A percentile compares a stretch with the other conserved stretches of the same genome.
phyloP scores from a whole-genome alignment of 2,329 filamentous ascomycete species.

The Xylaria multiplex region DNA sequence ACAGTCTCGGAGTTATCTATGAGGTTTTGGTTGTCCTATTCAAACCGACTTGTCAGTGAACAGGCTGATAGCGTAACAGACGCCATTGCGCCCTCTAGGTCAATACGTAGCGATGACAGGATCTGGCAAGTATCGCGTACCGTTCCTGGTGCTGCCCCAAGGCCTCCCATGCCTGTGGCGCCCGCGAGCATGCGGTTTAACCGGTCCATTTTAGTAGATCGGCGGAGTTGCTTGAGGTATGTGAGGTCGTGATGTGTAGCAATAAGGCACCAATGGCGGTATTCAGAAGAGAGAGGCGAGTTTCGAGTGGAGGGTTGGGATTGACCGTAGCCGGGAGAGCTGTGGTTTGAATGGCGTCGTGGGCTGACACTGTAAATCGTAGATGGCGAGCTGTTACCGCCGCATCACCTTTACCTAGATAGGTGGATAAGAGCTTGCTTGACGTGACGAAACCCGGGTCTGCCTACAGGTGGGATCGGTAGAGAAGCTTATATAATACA shows the following conservation, averaged over 20 bases:
- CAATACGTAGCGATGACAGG: not conserved
- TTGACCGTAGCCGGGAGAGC: not conserved
- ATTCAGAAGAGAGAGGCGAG: not conserved
- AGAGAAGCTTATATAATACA: conserved; percentile 20
- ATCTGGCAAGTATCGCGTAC: conserved; percentile 56
- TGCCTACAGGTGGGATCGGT: conserved; percentile 28
- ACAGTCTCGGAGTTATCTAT: conserved; percentile 99
- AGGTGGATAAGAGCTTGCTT: conserved; percentile 9
- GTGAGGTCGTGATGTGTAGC: conserved; percentile 4
- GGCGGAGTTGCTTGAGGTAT: conserved; percentile 21
- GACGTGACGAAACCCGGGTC: conserved; percentile 39
- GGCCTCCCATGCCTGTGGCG: conserved; percentile 71
- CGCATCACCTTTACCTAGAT: not conserved
- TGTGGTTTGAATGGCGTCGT: conserved; percentile 2
- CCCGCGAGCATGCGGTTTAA: conserved; percentile 89
- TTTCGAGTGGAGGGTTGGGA: not conserved
- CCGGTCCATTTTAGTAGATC: conserved; percentile 76
- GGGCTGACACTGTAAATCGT: not conserved
- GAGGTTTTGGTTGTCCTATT: conserved; percentile 85
- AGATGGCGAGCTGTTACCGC: conserved; percentile 6
- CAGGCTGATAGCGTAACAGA: not conserved
- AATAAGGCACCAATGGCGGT: not conserved
- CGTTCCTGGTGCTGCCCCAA: conserved; percentile 68
- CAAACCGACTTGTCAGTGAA: conserved; percentile 14
- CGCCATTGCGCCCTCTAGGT: not conserved